A percentile compares a stretch with the other conserved stretches of the same genome.
phyloP scores from a whole-genome alignment of 805 yeast species.

The Candida nanaspora region DNA sequence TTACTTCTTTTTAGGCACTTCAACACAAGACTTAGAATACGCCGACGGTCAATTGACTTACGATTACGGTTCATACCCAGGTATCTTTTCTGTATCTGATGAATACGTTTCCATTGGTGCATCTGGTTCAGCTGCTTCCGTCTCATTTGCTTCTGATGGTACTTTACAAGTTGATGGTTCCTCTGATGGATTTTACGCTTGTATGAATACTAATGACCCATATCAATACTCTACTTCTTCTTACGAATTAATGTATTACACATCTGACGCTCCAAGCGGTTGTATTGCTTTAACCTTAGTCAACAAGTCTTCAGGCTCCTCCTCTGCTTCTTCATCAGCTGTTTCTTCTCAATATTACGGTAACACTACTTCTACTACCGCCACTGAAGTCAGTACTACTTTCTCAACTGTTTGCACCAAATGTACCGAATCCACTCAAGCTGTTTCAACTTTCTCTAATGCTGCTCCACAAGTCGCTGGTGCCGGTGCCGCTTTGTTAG shows the following conservation, averaged over 20 bases:
- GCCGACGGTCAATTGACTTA: conserved; percentile 12
- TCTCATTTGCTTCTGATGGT: conserved; percentile 14
- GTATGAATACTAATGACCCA: conserved; percentile 35
- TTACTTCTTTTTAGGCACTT: conserved; percentile 28
- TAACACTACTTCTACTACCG: conserved; percentile 2
- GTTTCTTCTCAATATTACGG: conserved; percentile 1
- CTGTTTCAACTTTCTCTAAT: background rate
- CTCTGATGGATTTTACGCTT: conserved; percentile 27
- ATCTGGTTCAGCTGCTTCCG: conserved; percentile 1
- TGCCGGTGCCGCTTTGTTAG: conserved; percentile 2
- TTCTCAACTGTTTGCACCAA: background rate
- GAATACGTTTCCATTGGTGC: conserved; percentile 4
- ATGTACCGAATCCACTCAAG: conserved; percentile 1
- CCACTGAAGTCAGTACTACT: background rate
- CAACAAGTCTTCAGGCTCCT: conserved; percentile 1
- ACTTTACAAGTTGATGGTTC: conserved; percentile 22
- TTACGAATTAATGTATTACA: conserved; percentile 22
- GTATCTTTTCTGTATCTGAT: conserved; percentile 3
- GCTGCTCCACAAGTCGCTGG: conserved; percentile 1
- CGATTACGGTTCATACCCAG: conserved; percentile 9
- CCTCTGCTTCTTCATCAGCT: conserved; percentile 1
- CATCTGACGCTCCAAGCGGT: conserved; percentile 11
- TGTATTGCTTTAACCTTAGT: conserved; percentile 5
- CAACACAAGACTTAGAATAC: background rate
- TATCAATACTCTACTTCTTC: conserved; percentile 25